These are phyloP conservation scores for Pythium coloratum DNA, from an alignment of 352 stramenopile species.

Conservation along the genomic window DNA sequence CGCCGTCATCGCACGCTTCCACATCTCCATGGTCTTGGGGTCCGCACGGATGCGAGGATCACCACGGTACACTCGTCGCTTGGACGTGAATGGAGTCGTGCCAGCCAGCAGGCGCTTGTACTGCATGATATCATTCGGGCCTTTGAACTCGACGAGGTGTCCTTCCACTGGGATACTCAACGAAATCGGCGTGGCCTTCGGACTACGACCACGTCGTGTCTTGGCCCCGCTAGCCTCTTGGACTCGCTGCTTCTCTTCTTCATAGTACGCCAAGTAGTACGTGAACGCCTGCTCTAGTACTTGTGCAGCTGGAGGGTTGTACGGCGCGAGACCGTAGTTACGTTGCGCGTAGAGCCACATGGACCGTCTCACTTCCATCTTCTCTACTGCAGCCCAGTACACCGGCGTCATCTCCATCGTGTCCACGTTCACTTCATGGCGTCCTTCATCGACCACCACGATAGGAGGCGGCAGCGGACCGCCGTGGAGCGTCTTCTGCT, in stretches of 20 bases:
- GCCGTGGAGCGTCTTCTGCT: conserved; percentile 41
- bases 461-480: conserved; percentile 47
- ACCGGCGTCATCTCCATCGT: conserved; percentile 78
- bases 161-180: conserved; percentile 75
- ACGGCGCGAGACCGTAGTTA: conserved; percentile 83
- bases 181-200: conserved; percentile 11
- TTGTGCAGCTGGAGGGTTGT: conserved; percentile 48
- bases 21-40: conserved; percentile 47
- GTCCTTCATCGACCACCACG: conserved; percentile 81
- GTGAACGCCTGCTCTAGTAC: conserved; percentile 65
- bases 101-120: conserved; percentile 75
- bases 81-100: conserved; percentile 81
- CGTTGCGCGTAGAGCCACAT: conserved; percentile 80
- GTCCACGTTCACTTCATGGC: conserved; percentile 76
- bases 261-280: conserved; percentile 74
- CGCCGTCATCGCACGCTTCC: conserved; percentile 52
- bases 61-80: conserved; percentile 73
- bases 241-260: conserved; percentile 64
- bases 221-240: conserved; percentile 30
- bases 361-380: conserved; percentile 66
- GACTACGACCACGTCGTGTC: neutral
- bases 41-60: conserved; percentile 73
- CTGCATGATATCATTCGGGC: conserved; percentile 75
- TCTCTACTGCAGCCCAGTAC: conserved; percentile 75
- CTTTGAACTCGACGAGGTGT: conserved; percentile 84